Conservation (phyloP, 371 early-diverging fungal genomes). For the Actinomucor elegans region DNA sequence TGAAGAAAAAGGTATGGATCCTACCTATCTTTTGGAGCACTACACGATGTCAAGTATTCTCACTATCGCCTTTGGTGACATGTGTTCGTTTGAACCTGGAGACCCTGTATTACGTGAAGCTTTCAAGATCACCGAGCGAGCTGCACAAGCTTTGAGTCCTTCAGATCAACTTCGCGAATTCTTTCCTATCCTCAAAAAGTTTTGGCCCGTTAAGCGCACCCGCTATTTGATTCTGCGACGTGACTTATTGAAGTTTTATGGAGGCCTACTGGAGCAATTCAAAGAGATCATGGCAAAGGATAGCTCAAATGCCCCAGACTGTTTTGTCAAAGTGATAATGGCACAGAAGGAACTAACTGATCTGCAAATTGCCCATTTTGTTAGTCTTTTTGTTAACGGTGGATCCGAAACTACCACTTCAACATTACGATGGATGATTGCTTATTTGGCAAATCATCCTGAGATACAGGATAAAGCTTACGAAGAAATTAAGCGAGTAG, state of each 20-base stretch:
- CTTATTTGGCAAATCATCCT: conserved; percentile 40
- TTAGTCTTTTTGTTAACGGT: conserved; percentile 44
- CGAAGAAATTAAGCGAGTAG: conserved; percentile 30
- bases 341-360: conserved; percentile 29
- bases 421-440: conserved; percentile 46
- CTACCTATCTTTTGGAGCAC: conserved; percentile 32
- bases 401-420: conserved; percentile 50
- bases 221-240: conserved; percentile 18
- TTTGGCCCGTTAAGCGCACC: conserved; percentile 18
- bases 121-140: conserved; percentile 35
- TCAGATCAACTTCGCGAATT: conserved; percentile 44
- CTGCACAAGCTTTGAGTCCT: conserved; percentile 32
- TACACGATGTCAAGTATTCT: conserved; percentile 48
- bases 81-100: conserved; percentile 36
- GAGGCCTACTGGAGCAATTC: conserved; percentile 22
- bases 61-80: conserved; percentile 38
- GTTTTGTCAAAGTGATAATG: conserved; percentile 44
- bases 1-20: conserved; percentile 8
- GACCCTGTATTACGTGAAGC: conserved; percentile 39
- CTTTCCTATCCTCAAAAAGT: conserved; percentile 36
- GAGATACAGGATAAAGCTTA: conserved; percentile 44
- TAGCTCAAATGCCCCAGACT: conserved; percentile 18
- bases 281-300: conserved; percentile 5
- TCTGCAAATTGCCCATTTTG: conserved; percentile 32
- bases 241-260: conserved; percentile 29